phyloP scores from a whole-genome alignment of 2,329 filamentous ascomycete species.

The Aspergillus phoenicis region DNA sequence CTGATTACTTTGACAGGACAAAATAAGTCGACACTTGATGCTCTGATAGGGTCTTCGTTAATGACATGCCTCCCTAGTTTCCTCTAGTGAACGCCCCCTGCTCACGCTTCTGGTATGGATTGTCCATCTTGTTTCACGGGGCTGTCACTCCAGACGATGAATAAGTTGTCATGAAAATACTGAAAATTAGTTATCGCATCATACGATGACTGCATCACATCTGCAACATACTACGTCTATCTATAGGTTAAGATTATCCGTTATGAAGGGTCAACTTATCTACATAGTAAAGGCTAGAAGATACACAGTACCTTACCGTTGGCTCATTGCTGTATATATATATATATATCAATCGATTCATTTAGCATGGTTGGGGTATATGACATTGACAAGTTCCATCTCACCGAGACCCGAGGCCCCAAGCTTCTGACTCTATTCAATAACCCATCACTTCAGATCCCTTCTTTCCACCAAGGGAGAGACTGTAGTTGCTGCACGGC shows the following conservation, averaged over 20 bases:
- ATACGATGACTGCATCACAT: constrained; percentile 11
- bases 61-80: constrained; percentile 22
- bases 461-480: constrained; percentile 42
- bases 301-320: not conserved
- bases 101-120: not conserved
- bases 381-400: constrained; percentile 5
- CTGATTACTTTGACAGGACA: constrained; percentile 8
- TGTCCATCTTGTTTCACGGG: not conserved
- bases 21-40: not conserved
- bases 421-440: not conserved
- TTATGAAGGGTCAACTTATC: not conserved
- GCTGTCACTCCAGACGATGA: not conserved
- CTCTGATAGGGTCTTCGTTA: constrained; percentile 12
- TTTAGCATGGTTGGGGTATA: constrained; percentile 8
- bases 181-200: not conserved
- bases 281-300: not conserved
- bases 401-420: not conserved
- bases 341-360: not conserved
- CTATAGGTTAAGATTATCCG: too few species aligned
- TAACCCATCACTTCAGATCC: constrained; percentile 1
- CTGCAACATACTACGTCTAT: not conserved
- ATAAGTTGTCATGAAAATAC: not conserved
- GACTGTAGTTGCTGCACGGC: constrained; percentile 44
- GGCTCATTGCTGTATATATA: not conserved
- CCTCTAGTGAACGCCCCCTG: constrained; percentile 11